phyloP scores from a whole-genome alignment of 169 alveolate species.

The Eimeria acervulina region DNA sequence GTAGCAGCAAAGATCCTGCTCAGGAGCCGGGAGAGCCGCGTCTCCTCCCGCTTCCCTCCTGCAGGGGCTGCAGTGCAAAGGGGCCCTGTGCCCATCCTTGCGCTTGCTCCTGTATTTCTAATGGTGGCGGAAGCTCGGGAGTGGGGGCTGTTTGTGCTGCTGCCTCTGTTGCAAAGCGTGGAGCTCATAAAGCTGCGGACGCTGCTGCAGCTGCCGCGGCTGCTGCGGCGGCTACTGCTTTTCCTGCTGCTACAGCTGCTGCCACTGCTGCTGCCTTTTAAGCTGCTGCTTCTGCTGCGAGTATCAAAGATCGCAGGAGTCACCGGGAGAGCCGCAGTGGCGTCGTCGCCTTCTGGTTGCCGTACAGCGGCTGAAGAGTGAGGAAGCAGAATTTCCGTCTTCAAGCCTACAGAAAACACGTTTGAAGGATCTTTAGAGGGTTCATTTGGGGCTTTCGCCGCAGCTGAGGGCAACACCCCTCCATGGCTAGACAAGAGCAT shows the following conservation, averaged over 20 bases:
- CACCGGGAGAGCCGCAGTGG: constrained; percentile 50
- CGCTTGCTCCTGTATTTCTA: neutral
- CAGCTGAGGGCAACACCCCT: constrained; percentile 76
- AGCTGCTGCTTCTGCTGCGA: constrained; percentile 44
- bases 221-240: neutral
- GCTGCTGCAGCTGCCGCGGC: constrained; percentile 5
- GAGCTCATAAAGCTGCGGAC: neutral
- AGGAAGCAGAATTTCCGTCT: constrained; percentile 27
- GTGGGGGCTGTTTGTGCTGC: constrained; percentile 55
- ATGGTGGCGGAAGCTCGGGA: neutral
- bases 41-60: neutral
- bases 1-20: constrained; percentile 29
- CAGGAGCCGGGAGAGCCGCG: neutral
- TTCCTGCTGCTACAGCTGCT: neutral
- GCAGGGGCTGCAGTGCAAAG: constrained; percentile 5
- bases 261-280: neutral
- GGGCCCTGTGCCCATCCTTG: constrained; percentile 23
- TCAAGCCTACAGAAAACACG: neutral
- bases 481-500: constrained; percentile 69
- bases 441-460: constrained; percentile 2
- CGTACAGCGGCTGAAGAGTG: constrained; percentile 23
- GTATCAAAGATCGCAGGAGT: neutral
- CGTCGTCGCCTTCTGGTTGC: constrained; percentile 70
- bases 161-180: constrained; percentile 15
- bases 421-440: neutral